Percentiles rank a stretch among this genome's conserved stretches.
Evolutionary conservation across 2,329 filamentous ascomycete species (phyloP).

Genomic region (Aspergillus sp.): DNA sequence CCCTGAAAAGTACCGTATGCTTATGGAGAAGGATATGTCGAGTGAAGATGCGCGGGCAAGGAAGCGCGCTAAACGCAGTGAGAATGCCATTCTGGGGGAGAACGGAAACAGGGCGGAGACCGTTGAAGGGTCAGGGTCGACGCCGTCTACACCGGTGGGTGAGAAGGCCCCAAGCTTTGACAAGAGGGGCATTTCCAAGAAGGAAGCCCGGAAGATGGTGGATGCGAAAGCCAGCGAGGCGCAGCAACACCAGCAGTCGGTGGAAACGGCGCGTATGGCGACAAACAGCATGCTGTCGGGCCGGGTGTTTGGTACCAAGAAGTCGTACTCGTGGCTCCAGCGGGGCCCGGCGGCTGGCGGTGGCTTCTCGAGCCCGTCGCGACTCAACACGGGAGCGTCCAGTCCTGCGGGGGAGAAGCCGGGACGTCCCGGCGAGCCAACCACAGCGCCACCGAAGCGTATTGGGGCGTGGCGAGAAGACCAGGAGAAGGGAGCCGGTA

Average conservation of each 20-base stretch:
- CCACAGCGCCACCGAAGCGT: conserved; percentile 45
- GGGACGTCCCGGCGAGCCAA: conserved; percentile 22
- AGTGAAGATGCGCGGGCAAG: conserved; percentile 63
- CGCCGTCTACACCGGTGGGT: conserved; percentile 42
- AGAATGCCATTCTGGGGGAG: conserved; percentile 46
- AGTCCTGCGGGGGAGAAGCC: conserved; percentile 23
- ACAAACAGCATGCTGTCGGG: conserved; percentile 54
- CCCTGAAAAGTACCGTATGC: conserved; percentile 48
- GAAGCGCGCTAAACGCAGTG: conserved; percentile 58
- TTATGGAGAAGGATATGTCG: conserved; percentile 59
- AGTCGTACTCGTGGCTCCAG: conserved; percentile 43
- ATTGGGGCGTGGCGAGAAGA: conserved; percentile 73
- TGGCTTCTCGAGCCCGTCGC: conserved; percentile 32
- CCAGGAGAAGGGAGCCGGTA: conserved; percentile 63
- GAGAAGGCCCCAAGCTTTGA: conserved; percentile 52
- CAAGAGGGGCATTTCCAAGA: conserved; percentile 70
- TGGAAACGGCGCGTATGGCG: conserved; percentile 71
- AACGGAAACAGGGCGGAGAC: conserved; percentile 47
- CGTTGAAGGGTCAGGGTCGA: conserved; percentile 53
- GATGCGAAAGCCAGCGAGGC: conserved; percentile 67
- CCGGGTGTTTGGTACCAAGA: conserved; percentile 39
- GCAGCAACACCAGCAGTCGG: conserved; percentile 71
- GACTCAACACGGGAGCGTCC: conserved; percentile 22
- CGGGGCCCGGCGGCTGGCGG: conserved; percentile 26
- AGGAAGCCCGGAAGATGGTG: conserved; percentile 71